These are phyloP conservation scores for Pseudozyma sp. DNA, from an alignment of 1,284 basidiomycete genomes.

Conservation along the genomic window DNA sequence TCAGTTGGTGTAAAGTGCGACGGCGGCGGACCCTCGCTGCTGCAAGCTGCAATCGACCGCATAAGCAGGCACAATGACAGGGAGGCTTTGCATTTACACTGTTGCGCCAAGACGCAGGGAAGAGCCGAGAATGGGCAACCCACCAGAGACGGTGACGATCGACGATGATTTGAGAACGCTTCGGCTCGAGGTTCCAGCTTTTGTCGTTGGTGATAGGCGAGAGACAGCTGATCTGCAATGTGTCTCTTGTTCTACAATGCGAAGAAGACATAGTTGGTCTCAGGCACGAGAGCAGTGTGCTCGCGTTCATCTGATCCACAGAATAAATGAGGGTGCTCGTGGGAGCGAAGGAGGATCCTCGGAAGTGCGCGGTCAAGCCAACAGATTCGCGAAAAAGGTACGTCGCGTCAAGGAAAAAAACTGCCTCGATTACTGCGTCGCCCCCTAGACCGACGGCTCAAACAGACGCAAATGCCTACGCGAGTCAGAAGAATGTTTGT, in stretches of 20 bases:
- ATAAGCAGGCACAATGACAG: no score
- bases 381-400: constrained; percentile 7
- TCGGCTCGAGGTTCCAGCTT: constrained; percentile 4
- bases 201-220: constrained; percentile 12
- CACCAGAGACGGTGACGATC: constrained; percentile 6
- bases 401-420: no score
- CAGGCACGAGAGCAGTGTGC: neutral
- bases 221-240: constrained; percentile 30
- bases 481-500: constrained; percentile 10
- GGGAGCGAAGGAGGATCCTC: constrained; percentile 3
- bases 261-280: neutral
- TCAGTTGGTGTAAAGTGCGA: no score
- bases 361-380: constrained; percentile 25
- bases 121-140: no score
- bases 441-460: neutral
- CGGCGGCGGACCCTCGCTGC: no score
- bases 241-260: neutral
- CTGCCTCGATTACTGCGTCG: constrained; percentile 13
- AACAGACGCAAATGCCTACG: constrained; percentile 29
- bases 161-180: constrained; percentile 19
- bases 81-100: no score
- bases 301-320: neutral
- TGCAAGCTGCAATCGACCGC: no score
- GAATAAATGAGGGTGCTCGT: no score
- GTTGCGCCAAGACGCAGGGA: no score